A percentile compares a stretch with the other conserved stretches of the same genome.
phyloP scores from a whole-genome alignment of 1,284 basidiomycete species.

The Irpex lacteus region DNA sequence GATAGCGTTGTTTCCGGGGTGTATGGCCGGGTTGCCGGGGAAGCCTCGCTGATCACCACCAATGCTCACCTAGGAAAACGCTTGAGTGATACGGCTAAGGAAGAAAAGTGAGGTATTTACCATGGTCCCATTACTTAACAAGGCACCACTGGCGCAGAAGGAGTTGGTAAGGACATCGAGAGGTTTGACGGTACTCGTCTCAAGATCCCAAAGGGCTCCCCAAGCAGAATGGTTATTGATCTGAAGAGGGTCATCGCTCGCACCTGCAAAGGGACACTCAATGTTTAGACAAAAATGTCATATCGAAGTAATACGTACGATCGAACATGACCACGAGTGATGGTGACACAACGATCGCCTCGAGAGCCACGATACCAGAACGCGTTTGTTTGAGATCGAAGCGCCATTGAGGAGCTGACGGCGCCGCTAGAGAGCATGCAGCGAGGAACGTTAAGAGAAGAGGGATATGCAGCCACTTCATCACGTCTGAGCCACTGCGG shows the following conservation, averaged over 20 bases:
- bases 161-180: slow-evolving; percentile 45
- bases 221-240: slow-evolving; percentile 43
- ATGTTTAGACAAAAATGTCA: neutral
- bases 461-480: neutral
- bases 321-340: slow-evolving; percentile 45
- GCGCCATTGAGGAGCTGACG: slow-evolving; percentile 19
- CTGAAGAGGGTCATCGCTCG: slow-evolving; percentile 41
- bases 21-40: slow-evolving; percentile 37
- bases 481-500: neutral
- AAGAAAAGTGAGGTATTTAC: slow-evolving; percentile 19
- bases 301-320: slow-evolving; percentile 25
- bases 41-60: slow-evolving; percentile 42
- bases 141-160: slow-evolving; percentile 50
- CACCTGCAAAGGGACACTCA: neutral
- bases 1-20: slow-evolving; percentile 33
- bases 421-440: slow-evolving; percentile 8
- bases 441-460: neutral
- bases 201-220: slow-evolving; percentile 44
- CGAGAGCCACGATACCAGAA: slow-evolving; percentile 47
- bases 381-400: slow-evolving; percentile 33
- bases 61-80: slow-evolving; percentile 34
- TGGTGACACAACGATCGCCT: slow-evolving; percentile 45
- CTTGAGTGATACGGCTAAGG: neutral
- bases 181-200: slow-evolving; percentile 37
- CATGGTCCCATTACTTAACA: slow-evolving; percentile 49